Conservation (phyloP, 345 rosid genomes). For the Gossypium australe region DNA sequence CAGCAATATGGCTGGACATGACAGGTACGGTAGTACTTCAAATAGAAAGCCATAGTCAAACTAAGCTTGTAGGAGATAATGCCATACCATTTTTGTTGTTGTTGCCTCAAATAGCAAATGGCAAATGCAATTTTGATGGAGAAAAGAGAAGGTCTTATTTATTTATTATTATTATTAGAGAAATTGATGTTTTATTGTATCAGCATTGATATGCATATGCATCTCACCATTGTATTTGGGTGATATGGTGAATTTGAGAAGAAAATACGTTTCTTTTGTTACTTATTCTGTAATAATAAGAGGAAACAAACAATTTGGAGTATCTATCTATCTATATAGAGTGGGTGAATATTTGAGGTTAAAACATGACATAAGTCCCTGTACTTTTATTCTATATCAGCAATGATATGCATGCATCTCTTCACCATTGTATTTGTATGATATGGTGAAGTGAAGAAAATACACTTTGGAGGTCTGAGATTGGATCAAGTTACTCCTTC, state of each 20-base stretch:
- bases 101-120: background rate
- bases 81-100: background rate
- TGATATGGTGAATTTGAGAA: background rate
- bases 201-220: background rate
- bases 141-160: background rate
- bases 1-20: constrained; percentile 9
- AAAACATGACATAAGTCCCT: too few species aligned
- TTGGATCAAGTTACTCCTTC: too few species aligned
- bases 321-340: too few species aligned
- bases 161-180: background rate
- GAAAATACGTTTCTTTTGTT: background rate
- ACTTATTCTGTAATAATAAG: too few species aligned
- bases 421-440: background rate
- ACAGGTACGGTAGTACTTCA: constrained; percentile 25
- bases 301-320: too few species aligned
- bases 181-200: background rate
- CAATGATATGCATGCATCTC: background rate
- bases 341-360: too few species aligned
- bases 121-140: background rate
- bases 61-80: background rate
- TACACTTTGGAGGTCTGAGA: background rate
- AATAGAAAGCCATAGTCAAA: background rate
- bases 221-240: background rate
- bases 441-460: background rate
- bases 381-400: too few species aligned